Evolutionary conservation across 306 rosid genomes (phyloP).

Genomic region (Lathyrus aphaca): DNA sequence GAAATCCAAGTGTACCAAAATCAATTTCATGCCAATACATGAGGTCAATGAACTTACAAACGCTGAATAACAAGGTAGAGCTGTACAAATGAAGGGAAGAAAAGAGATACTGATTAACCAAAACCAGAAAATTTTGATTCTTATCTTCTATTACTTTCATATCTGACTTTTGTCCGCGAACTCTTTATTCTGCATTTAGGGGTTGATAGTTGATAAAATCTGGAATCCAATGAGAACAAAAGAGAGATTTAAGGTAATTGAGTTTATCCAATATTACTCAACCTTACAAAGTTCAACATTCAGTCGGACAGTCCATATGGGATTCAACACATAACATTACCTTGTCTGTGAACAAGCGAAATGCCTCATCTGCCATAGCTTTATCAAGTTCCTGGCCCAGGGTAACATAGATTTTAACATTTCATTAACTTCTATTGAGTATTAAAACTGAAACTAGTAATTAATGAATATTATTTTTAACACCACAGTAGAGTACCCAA

Average conservation of each 20-base stretch:
- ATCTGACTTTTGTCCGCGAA: slow-evolving; percentile 11
- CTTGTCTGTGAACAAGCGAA: slow-evolving; percentile 66
- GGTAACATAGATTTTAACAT: slow-evolving; percentile 29
- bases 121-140: slow-evolving; percentile 28
- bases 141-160: slow-evolving; percentile 26
- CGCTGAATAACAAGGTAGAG: slow-evolving; percentile 1
- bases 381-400: slow-evolving; percentile 72
- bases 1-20: slow-evolving; percentile 7
- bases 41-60: slow-evolving; percentile 6
- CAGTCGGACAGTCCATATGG: neutral
- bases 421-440: slow-evolving; percentile 9
- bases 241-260: slow-evolving; percentile 6
- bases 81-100: slow-evolving; percentile 38
- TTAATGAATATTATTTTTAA: slow-evolving; percentile 2
- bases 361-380: slow-evolving; percentile 70
- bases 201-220: slow-evolving; percentile 63
- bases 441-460: slow-evolving; percentile 25
- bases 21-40: slow-evolving; percentile 10
- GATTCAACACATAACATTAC: slow-evolving; percentile 46
- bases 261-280: slow-evolving; percentile 26
- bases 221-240: slow-evolving; percentile 40
- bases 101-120: slow-evolving; percentile 3
- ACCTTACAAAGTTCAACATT: slow-evolving; percentile 21
- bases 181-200: slow-evolving; percentile 38
- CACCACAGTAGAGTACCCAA: slow-evolving; percentile 8